Evolutionary conservation across 441 rosid species (phyloP).

Genomic region (Aleurites moluccanus): DNA sequence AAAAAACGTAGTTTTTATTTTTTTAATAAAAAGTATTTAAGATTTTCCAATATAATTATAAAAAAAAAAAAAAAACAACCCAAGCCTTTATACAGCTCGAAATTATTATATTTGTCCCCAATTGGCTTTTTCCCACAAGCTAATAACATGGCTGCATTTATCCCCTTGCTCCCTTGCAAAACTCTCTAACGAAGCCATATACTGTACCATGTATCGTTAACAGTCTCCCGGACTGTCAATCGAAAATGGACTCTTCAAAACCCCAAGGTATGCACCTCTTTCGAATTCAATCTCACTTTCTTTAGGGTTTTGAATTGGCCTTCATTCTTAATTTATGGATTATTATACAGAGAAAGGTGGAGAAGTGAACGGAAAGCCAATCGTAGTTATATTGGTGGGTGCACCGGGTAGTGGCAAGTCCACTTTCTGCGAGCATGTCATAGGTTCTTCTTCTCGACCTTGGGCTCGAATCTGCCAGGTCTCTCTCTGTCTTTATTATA

Average conservation of each 20-base stretch:
- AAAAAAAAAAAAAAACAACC: no score
- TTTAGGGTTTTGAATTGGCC: background rate
- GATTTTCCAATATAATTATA: no score
- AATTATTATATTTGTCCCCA: no score
- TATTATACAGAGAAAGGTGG: background rate
- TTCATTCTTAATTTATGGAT: background rate
- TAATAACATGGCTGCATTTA: no score
- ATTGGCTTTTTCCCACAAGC: no score
- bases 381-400: constrained; percentile 63
- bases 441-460: constrained; percentile 58
- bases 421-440: constrained; percentile 67
- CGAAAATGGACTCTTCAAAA: constrained; percentile 28
- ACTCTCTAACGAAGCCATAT: no score
- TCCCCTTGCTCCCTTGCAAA: no score
- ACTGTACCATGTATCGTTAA: no score
- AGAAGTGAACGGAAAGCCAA: constrained; percentile 29
- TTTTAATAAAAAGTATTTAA: no score
- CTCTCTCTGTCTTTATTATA: background rate
- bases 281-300: background rate
- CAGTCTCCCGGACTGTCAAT: background rate
- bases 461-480: constrained; percentile 96
- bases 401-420: constrained; percentile 95
- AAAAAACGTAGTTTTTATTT: no score
- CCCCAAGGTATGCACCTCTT: constrained; percentile 23
- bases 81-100: no score